Conservation (phyloP, 1,284 basidiomycete species). For the Leccinum ponderosum region DNA sequence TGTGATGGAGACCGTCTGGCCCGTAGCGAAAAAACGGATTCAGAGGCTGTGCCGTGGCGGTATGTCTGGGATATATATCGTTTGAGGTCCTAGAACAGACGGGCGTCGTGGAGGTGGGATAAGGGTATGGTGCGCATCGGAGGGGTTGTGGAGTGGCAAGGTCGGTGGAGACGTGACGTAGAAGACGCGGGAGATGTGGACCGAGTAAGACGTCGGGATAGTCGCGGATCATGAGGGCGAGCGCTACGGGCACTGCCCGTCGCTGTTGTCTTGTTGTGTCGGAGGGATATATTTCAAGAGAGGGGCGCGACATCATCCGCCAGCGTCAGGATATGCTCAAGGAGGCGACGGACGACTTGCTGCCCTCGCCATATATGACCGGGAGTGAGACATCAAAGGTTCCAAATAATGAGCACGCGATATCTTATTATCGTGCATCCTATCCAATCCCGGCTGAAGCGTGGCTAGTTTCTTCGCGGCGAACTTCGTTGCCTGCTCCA, state of each 20-base stretch:
- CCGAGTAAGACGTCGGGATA: too few species aligned
- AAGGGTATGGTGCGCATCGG: background rate
- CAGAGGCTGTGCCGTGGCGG: slow-evolving; percentile 14
- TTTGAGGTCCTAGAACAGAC: too few species aligned
- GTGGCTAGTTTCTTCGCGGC: background rate
- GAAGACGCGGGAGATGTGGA: too few species aligned
- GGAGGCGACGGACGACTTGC: background rate
- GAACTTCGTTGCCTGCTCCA: background rate
- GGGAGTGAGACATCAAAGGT: background rate
- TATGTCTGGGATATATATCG: slow-evolving; percentile 37
- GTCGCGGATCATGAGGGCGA: too few species aligned
- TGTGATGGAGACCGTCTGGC: slow-evolving; percentile 68
- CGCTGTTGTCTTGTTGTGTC: slow-evolving; percentile 41
- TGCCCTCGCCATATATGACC: background rate
- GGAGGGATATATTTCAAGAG: too few species aligned
- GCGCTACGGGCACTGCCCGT: slow-evolving; percentile 54
- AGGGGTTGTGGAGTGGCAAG: too few species aligned
- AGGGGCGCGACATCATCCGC: too few species aligned
- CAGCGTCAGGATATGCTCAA: too few species aligned
- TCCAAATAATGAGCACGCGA: background rate
- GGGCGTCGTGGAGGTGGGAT: too few species aligned
- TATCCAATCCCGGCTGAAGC: background rate
- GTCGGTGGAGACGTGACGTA: too few species aligned
- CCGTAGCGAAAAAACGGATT: slow-evolving; percentile 52
- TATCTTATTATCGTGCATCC: background rate